Conservation (phyloP, 2,329 filamentous ascomycete species). For the Aspergillus aculeatinus region DNA sequence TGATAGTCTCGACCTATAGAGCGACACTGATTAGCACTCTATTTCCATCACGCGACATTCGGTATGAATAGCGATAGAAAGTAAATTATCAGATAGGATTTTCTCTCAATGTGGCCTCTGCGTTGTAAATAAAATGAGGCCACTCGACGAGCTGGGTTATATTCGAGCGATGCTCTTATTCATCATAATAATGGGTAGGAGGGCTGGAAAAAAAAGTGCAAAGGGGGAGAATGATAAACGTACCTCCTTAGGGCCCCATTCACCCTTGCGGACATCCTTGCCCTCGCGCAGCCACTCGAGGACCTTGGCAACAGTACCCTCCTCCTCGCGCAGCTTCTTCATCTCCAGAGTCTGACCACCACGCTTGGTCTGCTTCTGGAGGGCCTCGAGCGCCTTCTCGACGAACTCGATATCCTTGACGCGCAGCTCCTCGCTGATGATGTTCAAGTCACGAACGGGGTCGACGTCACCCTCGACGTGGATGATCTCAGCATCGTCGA, state of each 20-base stretch:
- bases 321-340: constrained; percentile 95
- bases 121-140: constrained; percentile 65
- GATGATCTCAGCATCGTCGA: constrained; percentile 99
- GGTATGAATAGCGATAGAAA: constrained; percentile 12
- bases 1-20: constrained; percentile 88
- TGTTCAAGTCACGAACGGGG: constrained; percentile 87
- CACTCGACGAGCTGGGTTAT: constrained; percentile 99
- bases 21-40: constrained; percentile 20
- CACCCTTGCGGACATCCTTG: constrained; percentile 89
- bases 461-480: constrained; percentile 99
- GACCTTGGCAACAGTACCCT: constrained; percentile 89
- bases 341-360: constrained; percentile 95
- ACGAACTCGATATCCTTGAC: constrained; percentile 99
- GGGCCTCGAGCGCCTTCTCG: constrained; percentile 88
- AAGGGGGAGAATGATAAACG: constrained; percentile 23
- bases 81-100: constrained; percentile 64
- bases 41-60: constrained; percentile 18
- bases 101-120: constrained; percentile 86
- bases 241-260: constrained; percentile 95
- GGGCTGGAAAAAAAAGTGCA: constrained; percentile 13
- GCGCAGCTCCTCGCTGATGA: constrained; percentile 93
- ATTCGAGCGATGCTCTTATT: constrained; percentile 96
- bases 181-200: constrained; percentile 68
- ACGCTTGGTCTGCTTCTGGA: constrained; percentile 91
- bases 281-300: constrained; percentile 78